A percentile compares a stretch with the other conserved stretches of the same genome.
phyloP scores from a whole-genome alignment of 2,329 filamentous ascomycete species.

The Aaosphaeria pasadenensis region DNA sequence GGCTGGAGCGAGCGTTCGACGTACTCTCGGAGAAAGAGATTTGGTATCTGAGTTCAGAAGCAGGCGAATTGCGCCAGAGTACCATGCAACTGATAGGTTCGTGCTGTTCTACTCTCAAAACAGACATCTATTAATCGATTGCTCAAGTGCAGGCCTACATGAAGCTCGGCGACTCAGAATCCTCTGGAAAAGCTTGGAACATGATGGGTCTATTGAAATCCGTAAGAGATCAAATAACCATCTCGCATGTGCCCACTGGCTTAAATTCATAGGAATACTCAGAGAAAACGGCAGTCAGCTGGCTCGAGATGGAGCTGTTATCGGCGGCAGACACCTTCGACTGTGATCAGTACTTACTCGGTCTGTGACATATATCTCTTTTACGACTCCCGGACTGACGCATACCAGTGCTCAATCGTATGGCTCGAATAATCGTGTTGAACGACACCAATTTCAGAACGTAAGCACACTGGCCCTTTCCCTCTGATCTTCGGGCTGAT shows the following conservation, averaged over 20 bases:
- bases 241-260: too few species aligned
- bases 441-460: slow-evolving; percentile 63
- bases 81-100: slow-evolving; percentile 58
- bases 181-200: slow-evolving; percentile 52
- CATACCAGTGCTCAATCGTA: slow-evolving; percentile 53
- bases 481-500: too few species aligned
- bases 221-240: slow-evolving; percentile 8
- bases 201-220: slow-evolving; percentile 61
- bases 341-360: slow-evolving; percentile 38
- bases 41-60: slow-evolving; percentile 57
- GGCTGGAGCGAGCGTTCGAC: slow-evolving; percentile 68
- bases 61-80: slow-evolving; percentile 62
- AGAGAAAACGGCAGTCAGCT: slow-evolving; percentile 61
- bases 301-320: slow-evolving; percentile 68
- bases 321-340: slow-evolving; percentile 41
- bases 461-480: slow-evolving; percentile 29
- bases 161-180: slow-evolving; percentile 44
- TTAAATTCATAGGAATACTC: slow-evolving; percentile 48
- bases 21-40: slow-evolving; percentile 56
- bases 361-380: slow-evolving; percentile 16
- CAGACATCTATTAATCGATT: background rate
- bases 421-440: slow-evolving; percentile 60
- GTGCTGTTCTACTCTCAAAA: slow-evolving; percentile 1
- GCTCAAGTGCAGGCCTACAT: slow-evolving; percentile 56
- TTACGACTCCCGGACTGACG: slow-evolving; percentile 7